Percentiles rank a stretch among this genome's conserved stretches.
Evolutionary conservation across 2,329 filamentous ascomycete genomes (phyloP).

Genomic region (Ophiostoma sp.): DNA sequence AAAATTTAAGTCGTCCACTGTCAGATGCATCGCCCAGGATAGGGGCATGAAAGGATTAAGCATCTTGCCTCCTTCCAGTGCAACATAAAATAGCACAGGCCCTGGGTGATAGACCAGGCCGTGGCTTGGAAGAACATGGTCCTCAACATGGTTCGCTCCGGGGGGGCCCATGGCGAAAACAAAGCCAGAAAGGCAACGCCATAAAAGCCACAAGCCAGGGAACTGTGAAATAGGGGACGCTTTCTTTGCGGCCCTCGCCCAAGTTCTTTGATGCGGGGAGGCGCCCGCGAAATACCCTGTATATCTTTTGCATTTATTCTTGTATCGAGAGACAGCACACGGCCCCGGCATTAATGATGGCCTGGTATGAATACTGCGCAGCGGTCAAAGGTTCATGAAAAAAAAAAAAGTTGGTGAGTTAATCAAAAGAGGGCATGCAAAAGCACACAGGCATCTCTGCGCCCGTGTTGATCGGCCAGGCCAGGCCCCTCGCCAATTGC

Average conservation of each 20-base stretch:
- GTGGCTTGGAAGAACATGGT: background rate
- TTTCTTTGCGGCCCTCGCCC: background rate
- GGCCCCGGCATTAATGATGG: background rate
- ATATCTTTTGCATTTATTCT: background rate
- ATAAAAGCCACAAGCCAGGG: background rate
- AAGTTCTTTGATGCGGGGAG: background rate
- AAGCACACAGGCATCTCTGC: background rate
- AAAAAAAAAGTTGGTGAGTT: background rate
- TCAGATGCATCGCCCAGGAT: background rate
- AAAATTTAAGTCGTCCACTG: background rate
- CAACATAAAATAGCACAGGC: slow-evolving; percentile 1
- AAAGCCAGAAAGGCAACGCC: background rate
- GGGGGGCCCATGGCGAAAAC: background rate
- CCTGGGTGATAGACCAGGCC: background rate
- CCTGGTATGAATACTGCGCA: slow-evolving; percentile 13
- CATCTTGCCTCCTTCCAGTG: slow-evolving; percentile 1
- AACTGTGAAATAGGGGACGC: background rate
- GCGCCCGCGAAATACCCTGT: background rate
- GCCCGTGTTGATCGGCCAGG: background rate
- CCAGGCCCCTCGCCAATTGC: slow-evolving; percentile 1
- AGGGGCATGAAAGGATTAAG: slow-evolving; percentile 1
- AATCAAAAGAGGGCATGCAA: background rate
- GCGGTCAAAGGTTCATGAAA: background rate
- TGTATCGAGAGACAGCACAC: background rate
- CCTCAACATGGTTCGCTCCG: slow-evolving; percentile 15